phyloP scores from a whole-genome alignment of 2,329 filamentous ascomycete species.

The Ciborinia camelliae region DNA sequence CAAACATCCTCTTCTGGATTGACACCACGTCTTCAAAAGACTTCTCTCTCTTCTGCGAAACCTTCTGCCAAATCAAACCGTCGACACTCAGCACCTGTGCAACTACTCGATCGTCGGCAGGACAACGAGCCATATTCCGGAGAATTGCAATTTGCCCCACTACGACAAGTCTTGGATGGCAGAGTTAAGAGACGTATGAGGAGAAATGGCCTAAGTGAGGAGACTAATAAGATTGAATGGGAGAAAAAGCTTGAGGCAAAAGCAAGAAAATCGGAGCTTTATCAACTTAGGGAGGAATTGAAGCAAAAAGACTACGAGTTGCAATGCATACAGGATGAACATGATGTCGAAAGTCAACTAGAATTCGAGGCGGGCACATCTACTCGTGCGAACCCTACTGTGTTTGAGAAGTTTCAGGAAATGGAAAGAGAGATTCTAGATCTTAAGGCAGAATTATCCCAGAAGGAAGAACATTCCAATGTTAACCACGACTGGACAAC shows the following conservation, averaged over 20 bases:
- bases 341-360: slow-evolving; percentile 34
- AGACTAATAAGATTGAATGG: slow-evolving; percentile 52
- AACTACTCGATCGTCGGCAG: slow-evolving; percentile 26
- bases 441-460: slow-evolving; percentile 32
- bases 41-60: slow-evolving; percentile 43
- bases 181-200: slow-evolving; percentile 55
- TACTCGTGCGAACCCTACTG: slow-evolving; percentile 16
- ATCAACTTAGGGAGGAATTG: slow-evolving; percentile 48
- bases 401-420: slow-evolving; percentile 31
- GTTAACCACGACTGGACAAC: slow-evolving; percentile 47
- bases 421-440: slow-evolving; percentile 32
- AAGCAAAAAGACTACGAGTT: slow-evolving; percentile 33
- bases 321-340: slow-evolving; percentile 33
- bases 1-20: slow-evolving; percentile 47
- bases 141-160: slow-evolving; percentile 46
- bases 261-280: slow-evolving; percentile 47
- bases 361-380: slow-evolving; percentile 30
- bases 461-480: slow-evolving; percentile 26
- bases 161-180: slow-evolving; percentile 55
- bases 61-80: slow-evolving; percentile 41
- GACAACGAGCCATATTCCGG: slow-evolving; percentile 37
- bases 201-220: slow-evolving; percentile 55
- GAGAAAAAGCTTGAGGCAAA: slow-evolving; percentile 45
- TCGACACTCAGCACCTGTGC: slow-evolving; percentile 46
- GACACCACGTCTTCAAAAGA: slow-evolving; percentile 55